phyloP scores from a whole-genome alignment of 805 yeast genomes.

The Phaffomyces opuntiae region DNA sequence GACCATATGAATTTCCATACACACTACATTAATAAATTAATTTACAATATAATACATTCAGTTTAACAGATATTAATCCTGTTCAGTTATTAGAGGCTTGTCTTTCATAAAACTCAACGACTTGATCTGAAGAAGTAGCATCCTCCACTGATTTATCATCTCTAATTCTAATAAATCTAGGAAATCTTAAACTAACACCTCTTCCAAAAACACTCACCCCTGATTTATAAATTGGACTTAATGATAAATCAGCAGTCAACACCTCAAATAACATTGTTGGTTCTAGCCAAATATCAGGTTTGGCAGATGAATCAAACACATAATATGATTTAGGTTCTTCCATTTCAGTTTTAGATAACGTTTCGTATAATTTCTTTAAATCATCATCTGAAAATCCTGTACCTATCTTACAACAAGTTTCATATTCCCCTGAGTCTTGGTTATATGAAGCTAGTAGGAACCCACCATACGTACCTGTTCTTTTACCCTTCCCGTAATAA shows the following conservation, averaged over 20 bases:
- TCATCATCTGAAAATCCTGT: conserved; percentile 93
- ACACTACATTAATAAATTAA: too few species aligned
- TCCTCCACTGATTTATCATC: conserved; percentile 85
- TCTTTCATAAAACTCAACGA: conserved; percentile 72
- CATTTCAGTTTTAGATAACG: conserved; percentile 62
- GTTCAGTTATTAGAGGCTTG: conserved; percentile 34
- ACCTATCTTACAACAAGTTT: conserved; percentile 94
- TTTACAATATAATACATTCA: too few species aligned
- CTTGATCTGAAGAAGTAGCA: conserved; percentile 79
- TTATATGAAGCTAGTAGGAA: conserved; percentile 87
- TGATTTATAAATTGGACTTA: conserved; percentile 86
- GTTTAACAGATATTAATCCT: too few species aligned
- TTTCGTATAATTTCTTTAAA: conserved; percentile 50
- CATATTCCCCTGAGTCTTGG: conserved; percentile 85
- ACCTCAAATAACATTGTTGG: conserved; percentile 83
- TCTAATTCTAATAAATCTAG: conserved; percentile 74
- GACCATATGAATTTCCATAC: too few species aligned
- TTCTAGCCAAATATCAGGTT: conserved; percentile 93
- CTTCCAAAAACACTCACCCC: conserved; percentile 66
- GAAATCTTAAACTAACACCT: conserved; percentile 85
- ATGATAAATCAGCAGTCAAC: conserved; percentile 81
- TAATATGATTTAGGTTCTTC: conserved; percentile 58
- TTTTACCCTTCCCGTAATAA: conserved; percentile 85
- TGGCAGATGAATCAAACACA: conserved; percentile 63
- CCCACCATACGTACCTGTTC: conserved; percentile 95